Evolutionary conservation across 805 yeast species (phyloP), one percentile per base, ranked within the genome.

Genomic region (Suhomyces faveliae): DNA sequence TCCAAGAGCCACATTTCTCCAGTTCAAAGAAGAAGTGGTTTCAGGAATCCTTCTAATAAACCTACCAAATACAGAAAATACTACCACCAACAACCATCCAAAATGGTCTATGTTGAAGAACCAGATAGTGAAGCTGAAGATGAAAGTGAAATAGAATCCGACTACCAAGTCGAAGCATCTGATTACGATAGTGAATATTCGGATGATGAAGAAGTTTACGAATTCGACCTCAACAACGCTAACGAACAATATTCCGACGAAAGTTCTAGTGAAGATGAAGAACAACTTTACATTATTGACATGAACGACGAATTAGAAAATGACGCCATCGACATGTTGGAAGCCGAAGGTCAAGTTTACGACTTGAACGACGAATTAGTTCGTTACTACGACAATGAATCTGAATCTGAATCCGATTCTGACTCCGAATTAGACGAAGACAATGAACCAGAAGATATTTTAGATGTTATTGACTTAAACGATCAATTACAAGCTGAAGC

Each of bases 71-170:
- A 68, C 56, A 60, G 71, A 53, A 62, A 59, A 24, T 65, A 69
- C 53, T 64, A 58, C 51, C 65, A 68, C 47, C 58, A 60, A 37
- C 73, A 69, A 52, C 74, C 67, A 8, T 60, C 62, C 12, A 57
- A 61, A 27, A 59, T 56, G 37, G 75, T 69, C n/a, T 71, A 59
- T 49, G 72, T 73, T 27, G 78, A 73, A 61, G 78, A 73, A 55
- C 77, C 78, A 24, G 69, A 64, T 40, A 64, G 70, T 43, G 73
- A 68, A 30, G 60, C 61, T 13, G 71, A 64, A 41, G 51, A 49
- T 20, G 40, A 53, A 51, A 43, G 25, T 12, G 40, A 37, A 12
- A 7, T 13, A 30, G 61, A 57, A 29, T 56, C 58, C 15, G 50
- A 40, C 25, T 57, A 54, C 3, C 70, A 58, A 48, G 71, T 71